A percentile compares a stretch with the other conserved stretches of the same genome.
phyloP scores from a whole-genome alignment of 192 early-diverging fungal species.

The Coemansia sp. region DNA sequence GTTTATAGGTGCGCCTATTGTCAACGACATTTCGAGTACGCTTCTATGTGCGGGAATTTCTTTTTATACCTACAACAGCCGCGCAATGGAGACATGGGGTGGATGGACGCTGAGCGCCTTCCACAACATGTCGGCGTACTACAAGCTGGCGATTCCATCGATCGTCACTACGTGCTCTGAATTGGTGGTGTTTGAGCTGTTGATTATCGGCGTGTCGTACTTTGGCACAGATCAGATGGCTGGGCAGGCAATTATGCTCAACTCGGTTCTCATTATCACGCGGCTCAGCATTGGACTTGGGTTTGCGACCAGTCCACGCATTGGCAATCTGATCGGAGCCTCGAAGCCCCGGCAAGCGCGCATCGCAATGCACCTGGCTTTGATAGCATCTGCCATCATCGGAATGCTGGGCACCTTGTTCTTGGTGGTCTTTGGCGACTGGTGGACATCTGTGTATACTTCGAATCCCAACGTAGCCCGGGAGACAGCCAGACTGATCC shows the following conservation, averaged over 20 bases:
- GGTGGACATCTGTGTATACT: constrained; percentile 66
- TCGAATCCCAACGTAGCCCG: constrained; percentile 71
- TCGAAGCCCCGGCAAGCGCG: constrained; percentile 36
- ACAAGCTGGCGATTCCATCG: constrained; percentile 73
- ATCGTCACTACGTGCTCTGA: constrained; percentile 76
- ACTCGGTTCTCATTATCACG: constrained; percentile 57
- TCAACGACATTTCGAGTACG: constrained; percentile 75
- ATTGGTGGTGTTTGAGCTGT: constrained; percentile 60
- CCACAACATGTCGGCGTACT: constrained; percentile 54
- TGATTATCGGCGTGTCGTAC: constrained; percentile 57
- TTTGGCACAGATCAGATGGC: constrained; percentile 63
- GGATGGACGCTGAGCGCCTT: constrained; percentile 63
- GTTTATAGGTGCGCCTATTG: constrained; percentile 84
- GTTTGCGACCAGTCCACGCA: constrained; percentile 58
- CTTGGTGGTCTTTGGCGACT: constrained; percentile 18
- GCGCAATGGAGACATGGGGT: constrained; percentile 69
- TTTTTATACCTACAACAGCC: constrained; percentile 64
- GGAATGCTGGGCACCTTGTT: not conserved
- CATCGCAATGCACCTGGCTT: constrained; percentile 16
- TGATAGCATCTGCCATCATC: constrained; percentile 20
- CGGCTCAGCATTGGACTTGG: constrained; percentile 60
- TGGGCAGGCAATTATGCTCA: constrained; percentile 63
- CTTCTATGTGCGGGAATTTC: constrained; percentile 67
- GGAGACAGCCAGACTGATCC: constrained; percentile 71
- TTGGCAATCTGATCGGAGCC: constrained; percentile 61